Evolutionary conservation across 352 stramenopile species (phyloP).

Genomic region (Paralagenidium karlingii): DNA sequence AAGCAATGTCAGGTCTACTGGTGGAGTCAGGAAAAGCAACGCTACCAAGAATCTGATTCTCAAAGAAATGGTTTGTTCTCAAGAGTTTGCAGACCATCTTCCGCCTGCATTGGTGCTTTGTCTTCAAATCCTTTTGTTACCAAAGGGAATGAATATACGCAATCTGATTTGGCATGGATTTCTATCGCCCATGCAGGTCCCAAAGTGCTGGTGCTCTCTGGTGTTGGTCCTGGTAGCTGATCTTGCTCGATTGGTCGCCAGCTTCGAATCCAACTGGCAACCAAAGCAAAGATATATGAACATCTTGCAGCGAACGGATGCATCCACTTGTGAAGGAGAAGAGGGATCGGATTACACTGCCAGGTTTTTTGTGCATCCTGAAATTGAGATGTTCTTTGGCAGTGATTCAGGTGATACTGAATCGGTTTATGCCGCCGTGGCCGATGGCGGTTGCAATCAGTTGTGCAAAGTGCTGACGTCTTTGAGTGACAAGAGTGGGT

Average conservation of each 20-base stretch:
- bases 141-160: slow-evolving; percentile 42
- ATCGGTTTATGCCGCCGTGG: slow-evolving; percentile 11
- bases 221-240: slow-evolving; percentile 27
- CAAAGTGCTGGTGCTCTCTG: slow-evolving; percentile 39
- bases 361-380: too few species aligned
- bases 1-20: too few species aligned
- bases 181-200: slow-evolving; percentile 29
- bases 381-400: too few species aligned
- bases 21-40: too few species aligned
- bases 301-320: too few species aligned
- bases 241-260: slow-evolving; percentile 19
- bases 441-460: slow-evolving; percentile 9
- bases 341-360: too few species aligned
- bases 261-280: background rate
- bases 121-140: slow-evolving; percentile 41
- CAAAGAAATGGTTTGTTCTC: slow-evolving; percentile 36
- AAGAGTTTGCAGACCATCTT: slow-evolving; percentile 15
- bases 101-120: slow-evolving; percentile 23
- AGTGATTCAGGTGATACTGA: too few species aligned
- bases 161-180: slow-evolving; percentile 71
- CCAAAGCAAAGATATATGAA: background rate
- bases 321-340: too few species aligned
- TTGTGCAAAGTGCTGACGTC: background rate
- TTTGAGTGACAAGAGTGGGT: slow-evolving; percentile 4
- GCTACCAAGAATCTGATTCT: slow-evolving; percentile 57